phyloP scores from a whole-genome alignment of 805 yeast genomes.

The Cephaloascus fragrans region DNA sequence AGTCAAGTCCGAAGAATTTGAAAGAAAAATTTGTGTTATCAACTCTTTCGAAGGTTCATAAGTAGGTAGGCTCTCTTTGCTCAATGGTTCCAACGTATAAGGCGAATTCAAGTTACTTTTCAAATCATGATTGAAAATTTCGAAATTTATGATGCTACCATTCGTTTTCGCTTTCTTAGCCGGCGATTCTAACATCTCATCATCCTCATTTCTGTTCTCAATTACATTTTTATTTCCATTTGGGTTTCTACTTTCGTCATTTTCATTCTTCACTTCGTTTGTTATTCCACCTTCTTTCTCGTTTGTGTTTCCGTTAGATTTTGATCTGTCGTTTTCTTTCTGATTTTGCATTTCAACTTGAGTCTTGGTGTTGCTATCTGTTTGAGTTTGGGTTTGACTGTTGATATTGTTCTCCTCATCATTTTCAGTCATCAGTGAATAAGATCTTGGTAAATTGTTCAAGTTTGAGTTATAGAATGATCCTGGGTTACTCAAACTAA shows the following conservation, averaged over 20 bases:
- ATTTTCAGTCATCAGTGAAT: slow-evolving; percentile 20
- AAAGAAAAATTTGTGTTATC: slow-evolving; percentile 42
- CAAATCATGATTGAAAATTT: slow-evolving; percentile 24
- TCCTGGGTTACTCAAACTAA: background rate
- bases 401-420: slow-evolving; percentile 12
- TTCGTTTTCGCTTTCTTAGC: slow-evolving; percentile 19
- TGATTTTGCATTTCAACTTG: too few relatives aligned
- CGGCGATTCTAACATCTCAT: slow-evolving; percentile 19
- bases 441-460: slow-evolving; percentile 3
- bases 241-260: too few relatives aligned
- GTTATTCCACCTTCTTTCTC: too few relatives aligned
- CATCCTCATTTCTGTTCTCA: background rate
- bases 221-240: too few relatives aligned
- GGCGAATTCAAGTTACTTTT: slow-evolving; percentile 35
- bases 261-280: too few relatives aligned
- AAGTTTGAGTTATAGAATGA: background rate
- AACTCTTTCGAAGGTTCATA: slow-evolving; percentile 29
- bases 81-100: slow-evolving; percentile 38
- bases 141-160: slow-evolving; percentile 5
- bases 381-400: too few relatives aligned
- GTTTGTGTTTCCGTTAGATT: too few relatives aligned
- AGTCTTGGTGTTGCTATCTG: too few relatives aligned
- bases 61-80: slow-evolving; percentile 19
- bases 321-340: too few relatives aligned
- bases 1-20: slow-evolving; percentile 9